These are phyloP conservation scores for Hepatocystis sp. DNA, from an alignment of 169 alveolate species.

Conservation along the genomic window DNA sequence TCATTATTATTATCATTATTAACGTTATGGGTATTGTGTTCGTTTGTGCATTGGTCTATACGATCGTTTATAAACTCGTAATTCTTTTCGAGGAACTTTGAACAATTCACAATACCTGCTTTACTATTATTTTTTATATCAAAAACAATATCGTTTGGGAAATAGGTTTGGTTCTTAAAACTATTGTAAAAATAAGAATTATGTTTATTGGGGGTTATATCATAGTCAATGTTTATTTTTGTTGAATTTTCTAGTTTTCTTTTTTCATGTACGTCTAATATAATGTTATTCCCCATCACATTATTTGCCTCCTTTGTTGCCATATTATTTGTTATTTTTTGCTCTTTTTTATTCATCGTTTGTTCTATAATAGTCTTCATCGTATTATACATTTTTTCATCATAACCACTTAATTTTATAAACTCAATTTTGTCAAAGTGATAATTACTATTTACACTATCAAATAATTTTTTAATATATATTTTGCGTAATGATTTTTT, in stretches of 20 bases:
- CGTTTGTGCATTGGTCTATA: not conserved
- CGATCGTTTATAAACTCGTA: not conserved
- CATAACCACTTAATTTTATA: constrained; percentile 18
- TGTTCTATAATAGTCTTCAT: constrained; percentile 29
- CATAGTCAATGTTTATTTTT: too few species aligned
- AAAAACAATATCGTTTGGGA: too few species aligned
- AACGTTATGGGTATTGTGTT: not conserved
- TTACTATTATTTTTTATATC: too few species aligned
- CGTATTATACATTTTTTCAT: constrained; percentile 24
- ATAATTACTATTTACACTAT: constrained; percentile 46
- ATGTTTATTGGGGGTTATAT: too few species aligned
- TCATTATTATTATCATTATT: not conserved
- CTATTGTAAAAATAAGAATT: too few species aligned
- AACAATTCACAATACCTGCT: too few species aligned
- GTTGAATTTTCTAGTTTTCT: not conserved
- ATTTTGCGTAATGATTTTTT: constrained; percentile 17
- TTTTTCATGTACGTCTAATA: not conserved
- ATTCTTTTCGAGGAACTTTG: constrained; percentile 5
- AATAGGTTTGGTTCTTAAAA: too few species aligned
- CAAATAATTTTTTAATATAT: constrained; percentile 45
- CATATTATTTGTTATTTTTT: not conserved
- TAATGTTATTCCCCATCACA: too few species aligned
- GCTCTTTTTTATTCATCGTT: constrained; percentile 30
- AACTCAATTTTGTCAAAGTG: constrained; percentile 35
- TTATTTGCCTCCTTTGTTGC: not conserved